Evolutionary conservation across 192 early-diverging fungal species (phyloP).

Genomic region (Coemansia sp.): DNA sequence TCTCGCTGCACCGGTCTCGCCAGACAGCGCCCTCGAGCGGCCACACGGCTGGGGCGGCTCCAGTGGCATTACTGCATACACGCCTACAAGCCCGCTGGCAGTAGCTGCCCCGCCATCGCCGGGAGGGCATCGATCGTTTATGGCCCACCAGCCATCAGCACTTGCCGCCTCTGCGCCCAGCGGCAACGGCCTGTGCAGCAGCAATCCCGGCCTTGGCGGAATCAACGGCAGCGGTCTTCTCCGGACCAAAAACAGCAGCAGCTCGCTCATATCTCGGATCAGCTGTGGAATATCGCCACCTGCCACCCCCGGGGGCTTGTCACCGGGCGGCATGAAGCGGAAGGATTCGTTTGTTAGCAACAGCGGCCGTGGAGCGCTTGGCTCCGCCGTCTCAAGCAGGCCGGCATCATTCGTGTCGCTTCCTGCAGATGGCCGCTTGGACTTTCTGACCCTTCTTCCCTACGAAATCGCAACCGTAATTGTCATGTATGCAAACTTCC

Average conservation of each 20-base stretch:
- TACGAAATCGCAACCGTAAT: constrained; percentile 70
- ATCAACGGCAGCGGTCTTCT: too few relatives aligned
- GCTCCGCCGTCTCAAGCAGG: not conserved
- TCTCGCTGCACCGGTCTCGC: not conserved
- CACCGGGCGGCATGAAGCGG: constrained; percentile 26
- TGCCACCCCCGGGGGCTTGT: constrained; percentile 2
- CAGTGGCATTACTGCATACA: constrained; percentile 20
- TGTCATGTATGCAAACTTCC: constrained; percentile 59
- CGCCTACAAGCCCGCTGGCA: constrained; percentile 33
- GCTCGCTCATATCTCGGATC: constrained; percentile 1
- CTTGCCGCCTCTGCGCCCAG: not conserved
- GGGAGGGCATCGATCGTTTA: constrained; percentile 21
- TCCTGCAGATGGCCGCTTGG: constrained; percentile 27
- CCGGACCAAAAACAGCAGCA: too few relatives aligned
- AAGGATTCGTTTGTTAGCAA: constrained; percentile 46
- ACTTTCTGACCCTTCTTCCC: constrained; percentile 64
- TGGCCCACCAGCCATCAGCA: not conserved
- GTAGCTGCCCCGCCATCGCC: constrained; percentile 11
- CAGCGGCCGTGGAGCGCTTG: constrained; percentile 7
- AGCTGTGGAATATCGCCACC: constrained; percentile 3
- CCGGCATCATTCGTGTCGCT: too few relatives aligned
- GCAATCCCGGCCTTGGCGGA: too few relatives aligned
- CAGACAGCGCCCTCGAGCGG: constrained; percentile 5
- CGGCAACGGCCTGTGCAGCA: not conserved
- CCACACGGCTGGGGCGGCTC: constrained; percentile 14